Evolutionary conservation across 129 eudicot genomes (phyloP).

Genomic region (Dittrichia graveolens): DNA sequence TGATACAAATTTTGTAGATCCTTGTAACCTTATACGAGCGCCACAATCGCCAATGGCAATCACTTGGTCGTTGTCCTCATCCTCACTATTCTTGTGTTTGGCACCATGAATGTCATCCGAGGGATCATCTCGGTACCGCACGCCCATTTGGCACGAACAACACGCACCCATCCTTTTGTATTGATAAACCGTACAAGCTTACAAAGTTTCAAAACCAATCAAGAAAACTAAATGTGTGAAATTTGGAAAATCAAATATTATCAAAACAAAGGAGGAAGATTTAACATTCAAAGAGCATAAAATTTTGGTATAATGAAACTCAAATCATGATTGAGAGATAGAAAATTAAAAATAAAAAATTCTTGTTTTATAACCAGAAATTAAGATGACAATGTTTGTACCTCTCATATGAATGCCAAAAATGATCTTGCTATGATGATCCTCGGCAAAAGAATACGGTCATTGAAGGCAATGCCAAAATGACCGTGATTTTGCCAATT

Average conservation of each 20-base stretch:
- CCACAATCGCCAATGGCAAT: slow-evolving; percentile 48
- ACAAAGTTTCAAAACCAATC: not conserved
- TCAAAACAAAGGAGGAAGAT: not conserved
- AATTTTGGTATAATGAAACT: no score
- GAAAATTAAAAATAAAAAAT: no score
- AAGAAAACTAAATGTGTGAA: not conserved
- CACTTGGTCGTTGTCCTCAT: slow-evolving; percentile 30
- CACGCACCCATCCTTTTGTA: slow-evolving; percentile 66
- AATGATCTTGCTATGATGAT: no score
- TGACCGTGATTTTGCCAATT: no score
- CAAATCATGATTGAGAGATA: no score
- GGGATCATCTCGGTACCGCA: slow-evolving; percentile 12
- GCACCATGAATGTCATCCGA: not conserved
- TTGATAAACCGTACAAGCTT: not conserved
- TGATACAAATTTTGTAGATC: slow-evolving; percentile 56
- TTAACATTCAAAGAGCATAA: no score
- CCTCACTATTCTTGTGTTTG: slow-evolving; percentile 22
- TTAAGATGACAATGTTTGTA: no score
- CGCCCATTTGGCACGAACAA: slow-evolving; percentile 57
- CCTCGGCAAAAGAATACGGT: no score
- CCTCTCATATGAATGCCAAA: no score
- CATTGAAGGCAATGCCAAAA: no score
- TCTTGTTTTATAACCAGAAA: no score
- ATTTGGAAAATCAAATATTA: not conserved
- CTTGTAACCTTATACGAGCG: slow-evolving; percentile 52